Base-by-base conservation (phyloP, 805 yeast genomes). In the Spathaspora hagerdaliae region DNA sequence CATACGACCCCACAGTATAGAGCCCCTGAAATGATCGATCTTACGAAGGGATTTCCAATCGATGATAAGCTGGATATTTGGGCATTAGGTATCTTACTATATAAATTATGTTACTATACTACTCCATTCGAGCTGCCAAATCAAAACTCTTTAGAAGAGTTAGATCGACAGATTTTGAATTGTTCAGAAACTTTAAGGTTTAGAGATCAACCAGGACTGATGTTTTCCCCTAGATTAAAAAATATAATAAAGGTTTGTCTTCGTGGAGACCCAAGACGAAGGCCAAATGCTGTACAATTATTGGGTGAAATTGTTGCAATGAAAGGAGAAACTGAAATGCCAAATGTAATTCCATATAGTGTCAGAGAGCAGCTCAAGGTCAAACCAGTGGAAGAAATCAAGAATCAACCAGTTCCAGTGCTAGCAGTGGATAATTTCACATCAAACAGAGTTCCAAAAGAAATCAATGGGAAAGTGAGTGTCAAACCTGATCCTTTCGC, bases 1-100 rank as follows among this genome's bases (percentile, higher is more conserved):
- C 86, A 86, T 62, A 87, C 96, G 1, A 87, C 96, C 0, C 91
- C 95, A 0, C 96, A 87, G 58, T 87, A 87, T 59, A 71, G 95
- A 52, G 73, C 90, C 4, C 96, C 96, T 3, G 96, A 87, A 63
- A 87, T 87, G 94, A 69, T 87, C 29, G 92, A 87, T 57, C 67
- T 87, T 31, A 74, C 79, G 42, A 74, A 79, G 47, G 82, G 87
- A 3, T 75, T 77, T 46, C 85, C 92, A 10, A 81, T 87, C 42
- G 87, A 86, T 63, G 94, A 87, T 59, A 87, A 87, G 61, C 79
- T 88, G 42, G 96, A 87, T 60, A 77, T 87, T 19, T 87, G 96
- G 96, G 96, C 95, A 0, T 60, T 87, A 32, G 96, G 96, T 10
- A 79, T 86, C 27, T 83, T 86, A 51, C 62, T 87, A 31, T 87